Evolutionary conservation across 345 rosid species (phyloP).

Genomic region (Psidium guajava): DNA sequence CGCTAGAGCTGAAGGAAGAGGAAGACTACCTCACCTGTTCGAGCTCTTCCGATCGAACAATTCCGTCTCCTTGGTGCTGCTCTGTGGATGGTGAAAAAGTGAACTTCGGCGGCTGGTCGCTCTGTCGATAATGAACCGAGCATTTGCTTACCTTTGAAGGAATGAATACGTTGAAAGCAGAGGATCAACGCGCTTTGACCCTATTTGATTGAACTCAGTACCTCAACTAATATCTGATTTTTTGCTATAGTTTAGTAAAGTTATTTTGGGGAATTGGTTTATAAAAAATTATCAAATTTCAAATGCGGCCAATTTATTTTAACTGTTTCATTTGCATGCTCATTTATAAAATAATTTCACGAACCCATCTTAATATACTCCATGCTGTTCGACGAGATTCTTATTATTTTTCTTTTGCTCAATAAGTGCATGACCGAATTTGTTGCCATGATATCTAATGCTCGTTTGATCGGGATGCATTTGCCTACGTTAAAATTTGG

Average conservation of each 20-base stretch:
- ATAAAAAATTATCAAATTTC: neutral
- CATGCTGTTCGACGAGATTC: accelerated
- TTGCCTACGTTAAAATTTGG: neutral
- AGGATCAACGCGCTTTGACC: neutral
- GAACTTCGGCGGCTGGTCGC: neutral
- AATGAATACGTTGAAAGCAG: neutral
- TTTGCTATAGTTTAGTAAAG: neutral
- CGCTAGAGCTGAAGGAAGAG: neutral
- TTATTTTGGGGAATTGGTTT: neutral
- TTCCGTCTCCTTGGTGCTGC: neutral
- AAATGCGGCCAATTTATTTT: accelerated
- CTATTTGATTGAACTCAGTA: neutral
- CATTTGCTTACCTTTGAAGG: neutral
- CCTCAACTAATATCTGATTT: neutral
- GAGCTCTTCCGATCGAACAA: neutral
- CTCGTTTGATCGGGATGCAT: accelerated
- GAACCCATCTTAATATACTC: accelerated
- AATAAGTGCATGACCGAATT: too few species aligned
- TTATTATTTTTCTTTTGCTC: too few species aligned
- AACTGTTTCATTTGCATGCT: accelerated
- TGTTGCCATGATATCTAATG: neutral
- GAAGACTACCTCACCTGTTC: neutral
- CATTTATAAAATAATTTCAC: accelerated
- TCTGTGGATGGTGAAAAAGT: neutral
- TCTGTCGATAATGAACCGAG: neutral